A percentile compares a stretch with the other conserved stretches of the same genome.
These are phyloP conservation scores for Paracoccidioides lutzii DNA, from an alignment of 2,329 filamentous ascomycete species.

Conservation along the genomic window DNA sequence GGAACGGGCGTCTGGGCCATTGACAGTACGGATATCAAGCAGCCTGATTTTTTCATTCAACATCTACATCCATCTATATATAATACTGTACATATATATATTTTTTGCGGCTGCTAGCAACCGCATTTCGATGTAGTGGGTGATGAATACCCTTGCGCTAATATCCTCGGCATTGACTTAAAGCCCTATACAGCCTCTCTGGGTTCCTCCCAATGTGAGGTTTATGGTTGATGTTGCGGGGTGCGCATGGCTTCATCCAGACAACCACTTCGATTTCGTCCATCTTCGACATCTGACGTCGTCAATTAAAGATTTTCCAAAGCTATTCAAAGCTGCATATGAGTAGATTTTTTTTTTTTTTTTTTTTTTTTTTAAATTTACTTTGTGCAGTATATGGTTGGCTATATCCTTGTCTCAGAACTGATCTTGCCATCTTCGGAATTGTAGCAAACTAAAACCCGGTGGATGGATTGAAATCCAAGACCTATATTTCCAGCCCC, in stretches of 20 bases:
- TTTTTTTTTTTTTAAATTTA: too few species aligned
- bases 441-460: conserved; percentile 16
- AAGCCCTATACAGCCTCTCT: conserved; percentile 33
- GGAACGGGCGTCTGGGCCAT: conserved; percentile 47
- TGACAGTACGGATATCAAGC: conserved; percentile 15
- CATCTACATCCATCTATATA: background rate
- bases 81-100: background rate
- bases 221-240: conserved; percentile 11
- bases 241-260: conserved; percentile 39
- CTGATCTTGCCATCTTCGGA: background rate
- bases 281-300: conserved; percentile 3
- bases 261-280: conserved; percentile 26
- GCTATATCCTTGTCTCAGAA: background rate
- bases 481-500: conserved; percentile 14
- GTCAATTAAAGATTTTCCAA: background rate
- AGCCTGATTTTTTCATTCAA: too few species aligned
- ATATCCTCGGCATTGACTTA: conserved; percentile 32
- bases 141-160: conserved; percentile 20
- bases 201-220: conserved; percentile 14
- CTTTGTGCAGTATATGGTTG: too few species aligned
- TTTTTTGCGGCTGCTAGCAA: background rate
- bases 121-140: conserved; percentile 2
- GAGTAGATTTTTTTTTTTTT: conserved; percentile 2
- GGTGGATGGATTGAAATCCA: conserved; percentile 22
- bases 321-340: conserved; percentile 14